These are phyloP conservation scores for Epichloe scottii DNA, from an alignment of 2,329 filamentous ascomycete genomes.

Conservation along the genomic window DNA sequence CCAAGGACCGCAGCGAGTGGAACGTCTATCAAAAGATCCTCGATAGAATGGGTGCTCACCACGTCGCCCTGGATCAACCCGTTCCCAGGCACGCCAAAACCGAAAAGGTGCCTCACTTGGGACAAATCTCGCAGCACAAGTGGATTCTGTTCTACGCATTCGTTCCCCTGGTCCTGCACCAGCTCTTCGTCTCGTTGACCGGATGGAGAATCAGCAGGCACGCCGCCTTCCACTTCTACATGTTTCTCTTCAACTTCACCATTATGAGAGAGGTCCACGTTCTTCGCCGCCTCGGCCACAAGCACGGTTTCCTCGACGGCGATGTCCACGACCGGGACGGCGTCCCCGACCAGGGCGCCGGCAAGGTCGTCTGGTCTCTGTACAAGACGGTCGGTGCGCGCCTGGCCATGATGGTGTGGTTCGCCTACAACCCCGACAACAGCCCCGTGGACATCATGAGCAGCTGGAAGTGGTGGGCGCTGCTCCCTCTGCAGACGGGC, in stretches of 20 bases:
- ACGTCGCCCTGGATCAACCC: constrained; percentile 14
- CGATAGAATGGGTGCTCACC: constrained; percentile 19
- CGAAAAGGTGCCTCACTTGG: constrained; percentile 21
- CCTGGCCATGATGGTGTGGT: constrained; percentile 19
- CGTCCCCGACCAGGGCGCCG: constrained; percentile 26
- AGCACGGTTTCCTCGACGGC: constrained; percentile 29
- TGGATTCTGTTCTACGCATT: constrained; percentile 25
- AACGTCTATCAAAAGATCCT: constrained; percentile 19
- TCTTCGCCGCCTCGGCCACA: constrained; percentile 25
- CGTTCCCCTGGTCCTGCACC: constrained; percentile 1
- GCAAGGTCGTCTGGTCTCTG: constrained; percentile 22
- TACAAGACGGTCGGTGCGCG: constrained; percentile 21
- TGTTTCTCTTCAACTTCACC: constrained; percentile 24
- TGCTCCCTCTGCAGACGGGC: constrained; percentile 24
- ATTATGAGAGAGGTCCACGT: constrained; percentile 26
- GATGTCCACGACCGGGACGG: constrained; percentile 17
- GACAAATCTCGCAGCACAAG: constrained; percentile 20
- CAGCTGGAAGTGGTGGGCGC: constrained; percentile 15
- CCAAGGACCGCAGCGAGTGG: constrained; percentile 17
- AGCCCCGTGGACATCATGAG: constrained; percentile 6
- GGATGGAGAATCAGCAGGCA: constrained; percentile 16
- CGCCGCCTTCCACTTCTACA: constrained; percentile 24
- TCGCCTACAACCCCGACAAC: constrained; percentile 16
- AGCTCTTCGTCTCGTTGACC: constrained; percentile 20
- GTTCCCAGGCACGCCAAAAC: constrained; percentile 27